Percentiles rank a stretch among this genome's conserved stretches.
These are phyloP conservation scores for Trichomonas gallinae DNA, from an alignment of 208 protist species.

Conservation along the genomic window DNA sequence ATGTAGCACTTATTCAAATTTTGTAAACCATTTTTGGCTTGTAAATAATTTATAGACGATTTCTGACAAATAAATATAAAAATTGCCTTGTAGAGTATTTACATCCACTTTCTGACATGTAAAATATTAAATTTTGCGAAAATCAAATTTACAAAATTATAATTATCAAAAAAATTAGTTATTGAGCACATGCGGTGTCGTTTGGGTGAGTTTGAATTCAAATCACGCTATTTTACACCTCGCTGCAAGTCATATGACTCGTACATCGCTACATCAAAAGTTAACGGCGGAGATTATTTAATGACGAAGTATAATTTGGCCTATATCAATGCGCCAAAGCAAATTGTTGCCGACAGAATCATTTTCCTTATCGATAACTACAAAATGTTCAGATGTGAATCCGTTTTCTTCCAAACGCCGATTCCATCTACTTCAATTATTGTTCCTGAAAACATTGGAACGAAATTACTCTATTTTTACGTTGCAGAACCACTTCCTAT, in stretches of 20 bases:
- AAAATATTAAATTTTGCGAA: too few relatives aligned
- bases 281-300: background rate
- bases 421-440: background rate
- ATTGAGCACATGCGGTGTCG: background rate
- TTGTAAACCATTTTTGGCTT: too few relatives aligned
- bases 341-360: background rate
- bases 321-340: background rate
- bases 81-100: too few relatives aligned
- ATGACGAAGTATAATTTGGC: background rate
- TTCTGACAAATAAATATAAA: too few relatives aligned
- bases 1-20: too few relatives aligned
- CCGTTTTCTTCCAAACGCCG: background rate
- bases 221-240: background rate
- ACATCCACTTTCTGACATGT: too few relatives aligned
- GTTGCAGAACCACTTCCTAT: slow-evolving; percentile 15
- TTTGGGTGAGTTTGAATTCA: background rate
- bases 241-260: background rate
- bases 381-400: background rate
- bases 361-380: background rate
- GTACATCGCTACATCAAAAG: background rate
- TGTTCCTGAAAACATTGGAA: background rate
- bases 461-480: background rate
- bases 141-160: too few relatives aligned
- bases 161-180: background rate
- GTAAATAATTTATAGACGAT: too few relatives aligned